Evolutionary conservation across 1,139 yeast genomes (phyloP).

Genomic region (Pneumocystis murina): DNA sequence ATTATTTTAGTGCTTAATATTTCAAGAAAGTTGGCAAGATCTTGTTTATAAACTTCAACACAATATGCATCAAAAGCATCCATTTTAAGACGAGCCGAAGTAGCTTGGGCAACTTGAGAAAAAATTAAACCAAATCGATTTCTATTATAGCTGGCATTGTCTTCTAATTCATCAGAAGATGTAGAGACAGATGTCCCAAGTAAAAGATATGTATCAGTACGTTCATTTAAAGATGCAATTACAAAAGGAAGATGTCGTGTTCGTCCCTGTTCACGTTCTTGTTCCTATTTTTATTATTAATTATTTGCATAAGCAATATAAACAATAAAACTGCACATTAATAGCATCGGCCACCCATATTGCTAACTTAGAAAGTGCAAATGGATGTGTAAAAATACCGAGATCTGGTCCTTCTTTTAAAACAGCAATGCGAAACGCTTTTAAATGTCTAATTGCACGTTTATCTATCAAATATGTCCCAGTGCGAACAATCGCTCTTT

Average conservation of each 20-base stretch:
- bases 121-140: conserved; percentile 85
- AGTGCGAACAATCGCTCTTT: conserved; percentile 71
- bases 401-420: conserved; percentile 81
- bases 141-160: conserved; percentile 23
- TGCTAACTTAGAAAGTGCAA: conserved; percentile 70
- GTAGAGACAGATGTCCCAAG: conserved; percentile 58
- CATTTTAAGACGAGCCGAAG: conserved; percentile 78
- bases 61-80: conserved; percentile 92
- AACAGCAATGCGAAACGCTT: conserved; percentile 73
- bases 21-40: conserved; percentile 75
- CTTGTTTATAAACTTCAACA: conserved; percentile 78
- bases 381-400: conserved; percentile 64
- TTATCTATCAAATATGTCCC: conserved; percentile 83
- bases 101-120: conserved; percentile 64
- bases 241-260: conserved; percentile 49
- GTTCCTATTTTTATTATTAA: conserved; percentile 5
- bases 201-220: conserved; percentile 67
- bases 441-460: conserved; percentile 58
- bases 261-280: conserved; percentile 11
- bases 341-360: conserved; percentile 64
- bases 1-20: conserved; percentile 30
- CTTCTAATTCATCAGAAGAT: conserved; percentile 32
- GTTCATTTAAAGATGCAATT: conserved; percentile 65
- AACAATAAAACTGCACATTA: conserved; percentile 5
- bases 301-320: neutral